Percentiles rank a stretch among this genome's conserved stretches.
phyloP scores from a whole-genome alignment of 768 basidiomycete species.

The Boletus fagicola region DNA sequence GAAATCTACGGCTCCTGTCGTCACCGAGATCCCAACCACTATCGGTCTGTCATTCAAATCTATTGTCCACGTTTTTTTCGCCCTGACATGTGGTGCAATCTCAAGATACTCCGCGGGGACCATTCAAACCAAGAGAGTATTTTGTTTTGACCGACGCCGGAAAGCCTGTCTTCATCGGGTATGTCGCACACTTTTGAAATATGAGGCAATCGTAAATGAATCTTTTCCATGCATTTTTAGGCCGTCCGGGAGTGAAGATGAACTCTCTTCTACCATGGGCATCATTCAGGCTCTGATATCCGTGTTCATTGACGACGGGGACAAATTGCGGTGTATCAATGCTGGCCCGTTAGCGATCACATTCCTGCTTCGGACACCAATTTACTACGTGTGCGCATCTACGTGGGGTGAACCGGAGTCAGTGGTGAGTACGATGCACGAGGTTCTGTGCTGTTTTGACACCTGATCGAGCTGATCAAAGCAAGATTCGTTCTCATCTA shows the following conservation, averaged over 20 bases:
- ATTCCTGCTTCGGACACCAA: slow-evolving; percentile 80
- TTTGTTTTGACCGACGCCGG: slow-evolving; percentile 94
- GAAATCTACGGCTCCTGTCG: slow-evolving; percentile 20
- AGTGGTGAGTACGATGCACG: slow-evolving; percentile 58
- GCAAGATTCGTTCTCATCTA: slow-evolving; percentile 88
- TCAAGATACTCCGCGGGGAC: slow-evolving; percentile 17
- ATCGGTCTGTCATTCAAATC: slow-evolving; percentile 18
- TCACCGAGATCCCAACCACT: slow-evolving; percentile 36
- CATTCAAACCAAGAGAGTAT: slow-evolving; percentile 67
- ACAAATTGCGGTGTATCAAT: slow-evolving; percentile 82
- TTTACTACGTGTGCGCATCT: slow-evolving; percentile 90
- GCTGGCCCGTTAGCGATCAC: slow-evolving; percentile 80
- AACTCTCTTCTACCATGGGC: slow-evolving; percentile 77
- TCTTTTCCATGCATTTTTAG: slow-evolving; percentile 28
- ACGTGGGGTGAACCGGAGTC: slow-evolving; percentile 96
- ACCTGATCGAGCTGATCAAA: slow-evolving; percentile 46
- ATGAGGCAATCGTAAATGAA: not conserved
- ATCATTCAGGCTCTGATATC: slow-evolving; percentile 95
- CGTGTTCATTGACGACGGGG: slow-evolving; percentile 90
- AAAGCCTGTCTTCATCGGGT: slow-evolving; percentile 96
- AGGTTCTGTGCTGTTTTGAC: not conserved
- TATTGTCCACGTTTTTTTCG: not conserved
- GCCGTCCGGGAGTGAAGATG: slow-evolving; percentile 54
- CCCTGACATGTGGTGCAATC: slow-evolving; percentile 1
- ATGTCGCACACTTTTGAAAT: slow-evolving; percentile 16